Evolutionary conservation across 306 rosid genomes (phyloP), one percentile per base, ranked within the genome.

Genomic region (Quercus parvula): DNA sequence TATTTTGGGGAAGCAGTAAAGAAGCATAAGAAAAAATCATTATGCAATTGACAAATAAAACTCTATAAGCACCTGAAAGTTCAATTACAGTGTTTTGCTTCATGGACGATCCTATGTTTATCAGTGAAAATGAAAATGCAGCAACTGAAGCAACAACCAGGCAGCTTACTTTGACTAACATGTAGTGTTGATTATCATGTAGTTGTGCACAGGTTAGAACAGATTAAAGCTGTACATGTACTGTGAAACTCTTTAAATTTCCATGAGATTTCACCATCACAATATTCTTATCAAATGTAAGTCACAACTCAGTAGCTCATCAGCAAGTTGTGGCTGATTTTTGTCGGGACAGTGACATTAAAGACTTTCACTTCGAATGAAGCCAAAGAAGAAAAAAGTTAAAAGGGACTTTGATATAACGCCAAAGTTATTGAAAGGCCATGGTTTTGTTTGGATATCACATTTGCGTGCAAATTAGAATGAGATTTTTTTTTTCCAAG

Each of bases 151-250:
- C 90, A 14, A 67, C 81, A 61, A 77, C 82, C 51, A 85, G 71
- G 81, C 85, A 83, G 85, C 87, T 83, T 20, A 83, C 84, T 87
- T 52, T 83, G 85, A 89, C 74, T 38, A 87, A 52, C 89, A 86
- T 89, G 81, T 80, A 33, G 75, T 63, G 22, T 64, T 82, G 85
- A 88, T 71, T 28, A 84, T 70, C 88, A 86, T 86, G 81, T 81
- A 51, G 76, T 67, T 57, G 25, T 46, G 25, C 20, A 13, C 27
- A 76, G 33, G 19, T 62, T 70, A 74, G 79, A 67, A 82, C 35
- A 54, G 6, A 22, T 63, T 59, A 67, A 4, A 46, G 14, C 41
- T 68, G 44, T 81, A 75, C 25, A 51, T 75, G 31, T 41, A 55
- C 52, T 41, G 54, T 41, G 81, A 72, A 83, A 18, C 70, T 52